phyloP scores from a whole-genome alignment of 768 basidiomycete species.

The Trametes cingulata region DNA sequence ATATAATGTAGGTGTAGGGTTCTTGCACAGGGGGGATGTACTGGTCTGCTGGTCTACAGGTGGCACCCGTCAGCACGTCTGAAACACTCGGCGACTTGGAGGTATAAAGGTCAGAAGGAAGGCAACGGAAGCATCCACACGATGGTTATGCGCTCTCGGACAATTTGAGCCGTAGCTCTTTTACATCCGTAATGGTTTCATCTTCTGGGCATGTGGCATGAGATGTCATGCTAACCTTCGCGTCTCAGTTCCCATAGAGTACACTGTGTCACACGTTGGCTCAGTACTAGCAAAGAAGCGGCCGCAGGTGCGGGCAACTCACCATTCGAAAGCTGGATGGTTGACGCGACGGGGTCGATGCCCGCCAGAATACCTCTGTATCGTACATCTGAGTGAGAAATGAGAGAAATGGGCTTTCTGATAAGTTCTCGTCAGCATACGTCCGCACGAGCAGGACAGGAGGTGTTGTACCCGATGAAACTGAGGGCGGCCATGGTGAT shows the following conservation, averaged over 20 bases:
- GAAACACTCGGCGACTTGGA: background rate
- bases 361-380: constrained; percentile 87
- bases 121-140: constrained; percentile 68
- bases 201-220: constrained; percentile 23
- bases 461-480: constrained; percentile 64
- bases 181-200: constrained; percentile 45
- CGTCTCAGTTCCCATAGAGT: constrained; percentile 86
- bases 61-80: constrained; percentile 27
- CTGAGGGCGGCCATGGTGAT: constrained; percentile 60
- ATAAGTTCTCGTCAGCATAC: constrained; percentile 19
- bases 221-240: constrained; percentile 56
- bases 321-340: constrained; percentile 90
- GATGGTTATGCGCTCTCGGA: constrained; percentile 46
- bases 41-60: constrained; percentile 62
- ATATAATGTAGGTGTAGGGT: constrained; percentile 88
- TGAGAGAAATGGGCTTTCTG: constrained; percentile 87
- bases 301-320: constrained; percentile 14
- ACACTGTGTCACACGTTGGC: constrained; percentile 44
- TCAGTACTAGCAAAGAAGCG: background rate
- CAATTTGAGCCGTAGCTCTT: constrained; percentile 34
- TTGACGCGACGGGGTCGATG: constrained; percentile 82
- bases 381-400: constrained; percentile 88
- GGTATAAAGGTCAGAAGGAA: constrained; percentile 51
- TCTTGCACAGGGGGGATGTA: constrained; percentile 83
- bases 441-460: background rate